Evolutionary conservation across 495 filamentous ascomycete genomes (phyloP).

Genomic region (Penicillium manginii): DNA sequence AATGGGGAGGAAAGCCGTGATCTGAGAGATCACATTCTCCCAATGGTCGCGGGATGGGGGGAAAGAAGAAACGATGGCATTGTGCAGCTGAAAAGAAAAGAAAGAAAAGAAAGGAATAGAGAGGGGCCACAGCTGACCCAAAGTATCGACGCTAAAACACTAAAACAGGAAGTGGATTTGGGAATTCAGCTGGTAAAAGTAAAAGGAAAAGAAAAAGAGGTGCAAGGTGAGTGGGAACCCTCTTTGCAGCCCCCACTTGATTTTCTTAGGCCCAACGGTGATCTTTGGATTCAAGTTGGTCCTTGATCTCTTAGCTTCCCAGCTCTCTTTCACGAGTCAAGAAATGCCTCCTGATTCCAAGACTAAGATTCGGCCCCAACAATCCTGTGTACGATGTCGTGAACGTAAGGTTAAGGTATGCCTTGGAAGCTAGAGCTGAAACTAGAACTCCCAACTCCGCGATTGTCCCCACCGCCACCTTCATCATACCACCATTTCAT

Average conservation of each 20-base stretch:
- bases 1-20: slow-evolving; percentile 1
- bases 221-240: background rate
- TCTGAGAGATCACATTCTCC: background rate
- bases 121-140: no score
- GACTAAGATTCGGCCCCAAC: slow-evolving; percentile 35
- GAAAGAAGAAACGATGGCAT: background rate
- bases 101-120: no score
- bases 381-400: slow-evolving; percentile 38
- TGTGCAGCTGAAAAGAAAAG: background rate
- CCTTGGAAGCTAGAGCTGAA: no score
- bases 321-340: background rate
- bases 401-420: slow-evolving; percentile 41
- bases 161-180: no score
- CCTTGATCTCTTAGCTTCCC: background rate
- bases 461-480: slow-evolving; percentile 48
- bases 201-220: no score
- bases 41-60: background rate
- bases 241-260: background rate
- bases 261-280: background rate
- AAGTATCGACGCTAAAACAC: no score
- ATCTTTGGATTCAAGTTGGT: background rate
- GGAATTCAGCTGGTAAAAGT: no score
- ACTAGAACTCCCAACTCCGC: background rate
- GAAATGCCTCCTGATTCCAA: slow-evolving; percentile 24
- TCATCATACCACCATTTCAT: no score